Percentiles rank a stretch among this genome's conserved stretches.
Evolutionary conservation across 2,329 filamentous ascomycete genomes (phyloP).

Genomic region (Fusarium sp.): DNA sequence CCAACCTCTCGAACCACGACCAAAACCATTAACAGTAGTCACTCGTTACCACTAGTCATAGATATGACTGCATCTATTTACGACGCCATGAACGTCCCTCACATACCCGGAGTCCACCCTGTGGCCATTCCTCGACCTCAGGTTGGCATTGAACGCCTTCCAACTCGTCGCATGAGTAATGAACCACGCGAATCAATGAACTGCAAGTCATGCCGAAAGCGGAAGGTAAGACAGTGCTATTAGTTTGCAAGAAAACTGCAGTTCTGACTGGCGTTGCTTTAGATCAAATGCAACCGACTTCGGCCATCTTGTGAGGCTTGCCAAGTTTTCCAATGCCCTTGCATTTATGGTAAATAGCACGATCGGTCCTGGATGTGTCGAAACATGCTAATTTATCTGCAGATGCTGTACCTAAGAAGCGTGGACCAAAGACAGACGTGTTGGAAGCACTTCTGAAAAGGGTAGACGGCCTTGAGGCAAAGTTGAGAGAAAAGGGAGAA

Average conservation of each 20-base stretch:
- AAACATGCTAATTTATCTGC: slow-evolving; percentile 17
- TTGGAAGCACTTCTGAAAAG: slow-evolving; percentile 86
- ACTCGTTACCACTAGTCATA: slow-evolving; percentile 17
- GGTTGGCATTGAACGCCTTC: slow-evolving; percentile 84
- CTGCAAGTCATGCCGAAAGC: slow-evolving; percentile 92
- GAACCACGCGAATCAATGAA: slow-evolving; percentile 94
- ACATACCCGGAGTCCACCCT: slow-evolving; percentile 61
- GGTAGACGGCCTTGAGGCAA: slow-evolving; percentile 86
- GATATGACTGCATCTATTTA: slow-evolving; percentile 58
- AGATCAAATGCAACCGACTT: slow-evolving; percentile 94
- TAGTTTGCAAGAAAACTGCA: not conserved
- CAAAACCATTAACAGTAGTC: slow-evolving; percentile 1
- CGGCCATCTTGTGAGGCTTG: slow-evolving; percentile 90
- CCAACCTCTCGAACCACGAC: slow-evolving; percentile 1
- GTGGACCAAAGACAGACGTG: slow-evolving; percentile 91
- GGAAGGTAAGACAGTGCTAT: slow-evolving; percentile 74
- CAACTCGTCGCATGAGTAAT: slow-evolving; percentile 76
- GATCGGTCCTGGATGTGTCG: not conserved
- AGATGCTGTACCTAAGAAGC: slow-evolving; percentile 92
- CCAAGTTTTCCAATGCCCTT: slow-evolving; percentile 88
- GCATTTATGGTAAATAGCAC: slow-evolving; percentile 80
- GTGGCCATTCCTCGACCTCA: slow-evolving; percentile 78
- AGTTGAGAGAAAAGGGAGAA: slow-evolving; percentile 76
- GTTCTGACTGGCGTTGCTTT: slow-evolving; percentile 18
- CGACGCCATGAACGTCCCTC: slow-evolving; percentile 59